phyloP scores from a whole-genome alignment of 2,329 filamentous ascomycete species.

The Exophiala phaeomuriformis region DNA sequence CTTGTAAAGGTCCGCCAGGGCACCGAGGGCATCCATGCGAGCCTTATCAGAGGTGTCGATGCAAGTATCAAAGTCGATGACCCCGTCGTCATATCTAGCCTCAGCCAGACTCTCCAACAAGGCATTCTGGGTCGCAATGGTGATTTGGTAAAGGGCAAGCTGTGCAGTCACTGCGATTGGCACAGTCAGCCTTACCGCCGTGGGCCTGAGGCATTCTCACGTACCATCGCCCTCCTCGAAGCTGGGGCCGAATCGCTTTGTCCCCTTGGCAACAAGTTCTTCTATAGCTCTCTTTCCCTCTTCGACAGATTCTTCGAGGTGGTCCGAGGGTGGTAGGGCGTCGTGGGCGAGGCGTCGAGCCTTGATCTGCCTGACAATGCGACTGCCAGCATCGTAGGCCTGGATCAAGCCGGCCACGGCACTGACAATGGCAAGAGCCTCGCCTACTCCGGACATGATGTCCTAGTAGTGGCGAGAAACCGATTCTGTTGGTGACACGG shows the following conservation, averaged over 20 bases:
- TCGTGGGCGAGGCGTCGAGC: slow-evolving; percentile 12
- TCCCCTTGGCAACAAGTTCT: slow-evolving; percentile 7
- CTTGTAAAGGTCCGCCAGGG: slow-evolving; percentile 8
- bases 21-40: slow-evolving; percentile 9
- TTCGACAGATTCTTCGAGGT: slow-evolving; percentile 14
- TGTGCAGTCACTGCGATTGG: slow-evolving; percentile 6
- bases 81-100: slow-evolving; percentile 11
- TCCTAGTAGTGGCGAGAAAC: not conserved
- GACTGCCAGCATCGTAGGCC: slow-evolving; percentile 13
- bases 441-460: slow-evolving; percentile 15
- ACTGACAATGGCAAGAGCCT: slow-evolving; percentile 16
- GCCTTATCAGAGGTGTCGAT: slow-evolving; percentile 12
- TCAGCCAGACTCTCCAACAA: slow-evolving; percentile 9
- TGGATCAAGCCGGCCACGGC: slow-evolving; percentile 15
- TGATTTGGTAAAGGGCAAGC: slow-evolving; percentile 10
- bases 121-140: slow-evolving; percentile 14
- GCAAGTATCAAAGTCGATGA: slow-evolving; percentile 16
- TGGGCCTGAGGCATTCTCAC: not conserved
- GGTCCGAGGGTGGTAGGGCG: slow-evolving; percentile 13
- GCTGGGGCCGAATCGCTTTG: slow-evolving; percentile 8
- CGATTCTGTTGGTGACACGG: not conserved
- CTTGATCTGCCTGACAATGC: slow-evolving; percentile 15
- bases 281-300: slow-evolving; percentile 12
- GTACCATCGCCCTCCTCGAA: slow-evolving; percentile 15
- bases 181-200: not conserved